Conservation (phyloP, 306 rosid genomes). For the Astragalus glycyphyllos region DNA sequence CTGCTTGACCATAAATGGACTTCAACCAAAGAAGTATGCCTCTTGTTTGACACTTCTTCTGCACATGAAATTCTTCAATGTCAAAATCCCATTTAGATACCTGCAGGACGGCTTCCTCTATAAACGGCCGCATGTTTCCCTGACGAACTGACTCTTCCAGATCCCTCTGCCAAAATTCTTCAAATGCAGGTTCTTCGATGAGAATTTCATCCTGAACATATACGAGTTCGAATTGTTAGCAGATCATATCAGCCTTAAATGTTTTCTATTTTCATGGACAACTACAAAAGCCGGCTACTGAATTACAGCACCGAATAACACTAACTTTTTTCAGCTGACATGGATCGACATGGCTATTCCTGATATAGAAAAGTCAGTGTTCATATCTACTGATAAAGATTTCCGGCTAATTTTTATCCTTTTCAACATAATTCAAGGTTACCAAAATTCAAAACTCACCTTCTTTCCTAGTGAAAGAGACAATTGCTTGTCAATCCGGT, state of each 20-base stretch:
- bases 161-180: slow-evolving; percentile 73
- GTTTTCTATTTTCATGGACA: not conserved
- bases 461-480: slow-evolving; percentile 73
- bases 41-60: slow-evolving; percentile 68
- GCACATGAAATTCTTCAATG: slow-evolving; percentile 75
- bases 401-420: not conserved
- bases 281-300: not conserved
- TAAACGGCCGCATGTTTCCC: slow-evolving; percentile 66
- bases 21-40: slow-evolving; percentile 86
- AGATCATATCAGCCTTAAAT: not conserved
- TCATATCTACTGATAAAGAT: not conserved
- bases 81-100: slow-evolving; percentile 90
- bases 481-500: slow-evolving; percentile 67
- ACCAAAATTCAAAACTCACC: slow-evolving; percentile 48
- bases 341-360: not conserved
- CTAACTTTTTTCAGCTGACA: too few species aligned
- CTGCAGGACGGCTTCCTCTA: slow-evolving; percentile 83
- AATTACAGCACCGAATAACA: slow-evolving; percentile 3
- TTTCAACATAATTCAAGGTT: slow-evolving; percentile 26
- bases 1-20: slow-evolving; percentile 77
- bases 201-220: slow-evolving; percentile 73
- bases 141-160: slow-evolving; percentile 95
- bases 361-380: slow-evolving; percentile 17
- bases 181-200: slow-evolving; percentile 68
- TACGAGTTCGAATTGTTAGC: slow-evolving; percentile 22